phyloP scores from a whole-genome alignment of 495 filamentous ascomycete species.

The Aspergillus coremiiformis region DNA sequence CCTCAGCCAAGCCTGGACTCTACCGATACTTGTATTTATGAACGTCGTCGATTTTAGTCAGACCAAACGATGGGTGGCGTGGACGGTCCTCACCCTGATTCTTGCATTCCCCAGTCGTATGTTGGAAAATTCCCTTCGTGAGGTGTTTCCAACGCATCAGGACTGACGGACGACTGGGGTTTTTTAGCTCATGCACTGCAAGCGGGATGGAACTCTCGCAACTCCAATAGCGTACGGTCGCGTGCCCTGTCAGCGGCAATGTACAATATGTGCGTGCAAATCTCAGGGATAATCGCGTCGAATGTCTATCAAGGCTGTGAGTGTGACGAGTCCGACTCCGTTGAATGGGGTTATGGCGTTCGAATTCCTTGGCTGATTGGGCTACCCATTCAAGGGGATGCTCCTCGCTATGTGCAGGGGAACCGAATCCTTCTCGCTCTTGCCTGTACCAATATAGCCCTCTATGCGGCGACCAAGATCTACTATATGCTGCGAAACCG shows the following conservation, averaged over 20 bases:
- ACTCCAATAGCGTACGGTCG: constrained; percentile 49
- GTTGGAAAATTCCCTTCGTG: constrained; percentile 2
- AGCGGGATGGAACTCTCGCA: constrained; percentile 39
- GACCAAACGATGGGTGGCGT: constrained; percentile 49
- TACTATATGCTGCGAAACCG: constrained; percentile 39
- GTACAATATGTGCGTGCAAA: constrained; percentile 48
- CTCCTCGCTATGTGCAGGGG: constrained; percentile 47
- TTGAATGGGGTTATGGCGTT: constrained; percentile 2
- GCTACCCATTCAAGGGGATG: constrained; percentile 43
- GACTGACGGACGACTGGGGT: background rate
- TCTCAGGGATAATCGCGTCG: constrained; percentile 43
- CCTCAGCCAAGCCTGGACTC: constrained; percentile 44
- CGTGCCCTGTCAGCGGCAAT: constrained; percentile 50
- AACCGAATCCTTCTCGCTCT: constrained; percentile 46
- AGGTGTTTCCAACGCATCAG: constrained; percentile 20
- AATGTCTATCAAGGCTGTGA: constrained; percentile 49
- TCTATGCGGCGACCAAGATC: constrained; percentile 32
- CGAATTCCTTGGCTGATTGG: constrained; percentile 14
- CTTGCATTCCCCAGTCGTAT: constrained; percentile 51
- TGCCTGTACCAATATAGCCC: constrained; percentile 33
- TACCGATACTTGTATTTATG: constrained; percentile 52
- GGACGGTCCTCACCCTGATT: constrained; percentile 48
- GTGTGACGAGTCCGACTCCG: constrained; percentile 5
- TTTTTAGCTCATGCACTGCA: constrained; percentile 28
- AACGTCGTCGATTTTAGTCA: constrained; percentile 36